These are phyloP conservation scores for Podospora pseudopauciseta DNA, from an alignment of 495 filamentous ascomycete genomes.

Conservation along the genomic window DNA sequence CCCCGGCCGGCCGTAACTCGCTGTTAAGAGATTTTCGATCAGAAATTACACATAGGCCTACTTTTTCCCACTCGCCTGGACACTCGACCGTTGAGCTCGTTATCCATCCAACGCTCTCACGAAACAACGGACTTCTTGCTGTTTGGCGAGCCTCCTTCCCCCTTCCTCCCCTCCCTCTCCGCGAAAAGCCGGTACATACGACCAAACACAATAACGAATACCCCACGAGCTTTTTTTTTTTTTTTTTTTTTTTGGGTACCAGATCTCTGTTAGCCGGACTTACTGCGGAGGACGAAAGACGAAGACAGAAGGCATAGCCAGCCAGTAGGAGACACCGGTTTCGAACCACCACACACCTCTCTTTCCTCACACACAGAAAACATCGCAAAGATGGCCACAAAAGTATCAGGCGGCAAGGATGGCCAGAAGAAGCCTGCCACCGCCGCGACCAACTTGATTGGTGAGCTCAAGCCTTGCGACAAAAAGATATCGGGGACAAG, in stretches of 20 bases:
- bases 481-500: constrained; percentile 1
- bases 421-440: constrained; percentile 72
- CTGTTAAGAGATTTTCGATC: constrained; percentile 1
- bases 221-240: constrained; percentile 3
- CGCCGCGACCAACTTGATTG: constrained; percentile 89
- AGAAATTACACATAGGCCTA: not conserved
- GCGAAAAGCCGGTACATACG: not conserved
- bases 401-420: constrained; percentile 49
- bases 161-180: not conserved
- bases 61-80: not conserved
- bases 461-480: constrained; percentile 45
- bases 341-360: not conserved
- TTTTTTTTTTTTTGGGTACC: constrained; percentile 6
- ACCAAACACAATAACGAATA: not conserved
- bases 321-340: not conserved
- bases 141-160: not conserved
- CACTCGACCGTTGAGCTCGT: constrained; percentile 1
- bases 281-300: not conserved
- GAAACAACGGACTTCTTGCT: not conserved
- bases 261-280: constrained; percentile 2
- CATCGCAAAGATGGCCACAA: constrained; percentile 37
- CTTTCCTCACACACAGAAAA: constrained; percentile 4
- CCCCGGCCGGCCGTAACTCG: not conserved
- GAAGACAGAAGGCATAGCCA: constrained; percentile 3
- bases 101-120: not conserved